Conservation (phyloP, 441 rosid genomes). For the Arabidopsis hybrid region DNA sequence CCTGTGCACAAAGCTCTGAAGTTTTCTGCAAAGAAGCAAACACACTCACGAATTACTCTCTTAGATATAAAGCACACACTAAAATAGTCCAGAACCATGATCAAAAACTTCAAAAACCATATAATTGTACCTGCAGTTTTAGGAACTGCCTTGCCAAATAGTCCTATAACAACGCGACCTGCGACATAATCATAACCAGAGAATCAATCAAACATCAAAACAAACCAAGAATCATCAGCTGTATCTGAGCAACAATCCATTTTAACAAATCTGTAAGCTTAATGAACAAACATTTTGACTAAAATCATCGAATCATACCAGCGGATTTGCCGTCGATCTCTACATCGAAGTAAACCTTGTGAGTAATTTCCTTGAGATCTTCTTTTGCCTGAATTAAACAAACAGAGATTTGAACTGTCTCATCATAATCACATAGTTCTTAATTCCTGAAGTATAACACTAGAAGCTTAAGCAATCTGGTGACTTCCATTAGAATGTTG, state of each 20-base stretch:
- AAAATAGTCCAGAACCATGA: background rate
- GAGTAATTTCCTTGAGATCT: constrained; percentile 61
- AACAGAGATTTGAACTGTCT: background rate
- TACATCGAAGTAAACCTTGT: constrained; percentile 77
- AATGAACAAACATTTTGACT: background rate
- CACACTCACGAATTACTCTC: constrained; percentile 16
- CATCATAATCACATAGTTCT: constrained; percentile 9
- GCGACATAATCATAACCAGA: constrained; percentile 8
- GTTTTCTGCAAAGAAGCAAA: constrained; percentile 59
- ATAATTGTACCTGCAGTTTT: constrained; percentile 62
- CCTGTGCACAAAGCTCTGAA: constrained; percentile 82
- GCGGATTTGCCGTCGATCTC: constrained; percentile 72
- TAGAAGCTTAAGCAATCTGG: constrained; percentile 2
- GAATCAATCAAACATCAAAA: constrained; percentile 36
- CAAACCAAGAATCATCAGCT: constrained; percentile 4
- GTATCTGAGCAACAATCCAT: background rate
- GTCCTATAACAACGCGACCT: constrained; percentile 75
- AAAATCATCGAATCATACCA: constrained; percentile 46
- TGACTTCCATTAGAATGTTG: constrained; percentile 4
- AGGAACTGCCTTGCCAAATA: constrained; percentile 72
- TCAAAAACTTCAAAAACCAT: background rate
- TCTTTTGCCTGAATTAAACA: constrained; percentile 54
- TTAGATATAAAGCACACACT: constrained; percentile 3
- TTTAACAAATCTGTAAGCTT: background rate
- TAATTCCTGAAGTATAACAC: background rate